These are phyloP conservation scores for Mrakia gelida DNA, from an alignment of 768 basidiomycete genomes.

Conservation along the genomic window DNA sequence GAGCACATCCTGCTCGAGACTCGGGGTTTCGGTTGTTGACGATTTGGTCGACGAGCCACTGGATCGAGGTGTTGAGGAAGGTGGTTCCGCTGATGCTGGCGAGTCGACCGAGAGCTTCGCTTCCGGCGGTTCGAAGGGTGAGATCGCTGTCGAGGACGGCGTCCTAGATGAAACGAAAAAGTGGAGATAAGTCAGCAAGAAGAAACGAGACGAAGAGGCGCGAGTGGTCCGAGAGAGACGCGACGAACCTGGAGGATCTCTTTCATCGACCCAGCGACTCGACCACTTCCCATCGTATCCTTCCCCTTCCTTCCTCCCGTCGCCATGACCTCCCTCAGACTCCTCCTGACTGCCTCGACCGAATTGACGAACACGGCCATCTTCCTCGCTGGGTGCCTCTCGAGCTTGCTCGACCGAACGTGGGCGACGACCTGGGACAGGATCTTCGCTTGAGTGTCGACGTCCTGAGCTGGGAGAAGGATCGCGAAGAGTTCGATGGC, in stretches of 20 bases:
- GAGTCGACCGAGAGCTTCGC: slow-evolving; percentile 83
- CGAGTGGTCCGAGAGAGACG: not conserved
- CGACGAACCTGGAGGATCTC: slow-evolving; percentile 70
- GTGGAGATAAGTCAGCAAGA: not conserved
- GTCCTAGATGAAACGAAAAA: slow-evolving; percentile 51
- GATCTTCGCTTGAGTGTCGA: slow-evolving; percentile 46
- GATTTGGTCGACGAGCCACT: slow-evolving; percentile 85
- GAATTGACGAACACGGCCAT: slow-evolving; percentile 79
- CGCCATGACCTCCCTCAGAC: slow-evolving; percentile 50
- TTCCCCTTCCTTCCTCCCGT: slow-evolving; percentile 37
- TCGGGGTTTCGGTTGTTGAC: slow-evolving; percentile 91
- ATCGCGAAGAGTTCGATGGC: slow-evolving; percentile 81
- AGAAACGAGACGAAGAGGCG: slow-evolving; percentile 17
- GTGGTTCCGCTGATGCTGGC: slow-evolving; percentile 74
- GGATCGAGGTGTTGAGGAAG: slow-evolving; percentile 81
- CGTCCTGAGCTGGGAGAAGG: slow-evolving; percentile 72
- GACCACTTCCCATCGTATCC: slow-evolving; percentile 38
- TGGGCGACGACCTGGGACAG: slow-evolving; percentile 53
- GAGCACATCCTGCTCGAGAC: slow-evolving; percentile 85
- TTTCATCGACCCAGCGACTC: slow-evolving; percentile 47
- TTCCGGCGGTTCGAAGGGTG: slow-evolving; percentile 68
- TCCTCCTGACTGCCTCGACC: slow-evolving; percentile 64
- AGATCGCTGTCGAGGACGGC: slow-evolving; percentile 74
- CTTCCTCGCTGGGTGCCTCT: slow-evolving; percentile 79
- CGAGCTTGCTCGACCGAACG: slow-evolving; percentile 69